Evolutionary conservation across 2,329 filamentous ascomycete genomes (phyloP).

Genomic region (Sclerotinia minor): DNA sequence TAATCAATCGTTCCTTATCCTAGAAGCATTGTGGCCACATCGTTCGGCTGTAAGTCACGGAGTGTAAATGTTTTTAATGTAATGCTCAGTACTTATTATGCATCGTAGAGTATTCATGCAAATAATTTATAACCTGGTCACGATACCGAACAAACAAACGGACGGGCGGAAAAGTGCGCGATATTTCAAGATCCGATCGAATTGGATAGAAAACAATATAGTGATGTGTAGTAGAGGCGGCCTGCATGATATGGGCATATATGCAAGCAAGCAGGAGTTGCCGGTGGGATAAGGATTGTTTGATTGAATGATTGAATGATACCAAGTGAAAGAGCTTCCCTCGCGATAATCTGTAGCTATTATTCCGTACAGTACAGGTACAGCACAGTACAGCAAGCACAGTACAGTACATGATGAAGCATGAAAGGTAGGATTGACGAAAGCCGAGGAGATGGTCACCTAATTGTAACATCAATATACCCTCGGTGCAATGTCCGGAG

Average conservation of each 20-base stretch:
- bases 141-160: constrained; percentile 16
- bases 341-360: neutral
- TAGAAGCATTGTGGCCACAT: neutral
- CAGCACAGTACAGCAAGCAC: too few species aligned
- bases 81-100: neutral
- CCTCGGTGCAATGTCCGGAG: constrained; percentile 19
- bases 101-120: neutral
- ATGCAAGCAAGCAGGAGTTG: neutral
- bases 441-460: constrained; percentile 4
- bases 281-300: neutral
- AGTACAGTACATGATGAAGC: neutral
- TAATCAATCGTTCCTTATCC: neutral
- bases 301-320: neutral
- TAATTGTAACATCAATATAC: constrained; percentile 12
- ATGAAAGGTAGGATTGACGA: neutral
- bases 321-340: neutral
- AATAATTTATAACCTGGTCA: constrained; percentile 6
- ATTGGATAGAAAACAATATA: neutral
- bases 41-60: neutral
- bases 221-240: constrained; percentile 1
- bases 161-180: constrained; percentile 6
- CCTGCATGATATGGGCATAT: constrained; percentile 6
- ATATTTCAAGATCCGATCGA: neutral
- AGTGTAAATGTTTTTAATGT: constrained; percentile 3
- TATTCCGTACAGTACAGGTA: neutral